Base-by-base conservation (phyloP, 2,329 filamentous ascomycete species). In the Calonectria hongkongensis region DNA sequence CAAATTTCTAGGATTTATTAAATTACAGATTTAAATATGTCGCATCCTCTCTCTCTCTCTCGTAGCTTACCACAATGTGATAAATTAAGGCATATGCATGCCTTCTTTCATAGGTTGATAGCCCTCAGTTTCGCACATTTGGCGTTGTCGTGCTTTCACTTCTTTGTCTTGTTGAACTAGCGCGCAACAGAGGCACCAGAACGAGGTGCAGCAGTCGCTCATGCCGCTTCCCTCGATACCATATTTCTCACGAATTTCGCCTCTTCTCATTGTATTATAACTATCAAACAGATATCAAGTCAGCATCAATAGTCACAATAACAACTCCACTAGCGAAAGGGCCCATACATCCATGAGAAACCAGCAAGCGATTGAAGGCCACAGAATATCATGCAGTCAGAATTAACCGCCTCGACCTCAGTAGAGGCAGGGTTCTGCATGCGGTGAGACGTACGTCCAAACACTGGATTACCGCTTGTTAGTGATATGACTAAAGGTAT, bases 151-250 rank as follows among this genome's bases (percentile, higher is more conserved):
- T 18, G 41, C 50, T 27, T 62, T 60, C 12, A 73, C 72, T 18
- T 73, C 68, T 0, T 62, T 73, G 10, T 73, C 68, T 7, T 73
- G 68, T 39, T 71, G 72, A 25, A 71, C 60, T 9, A 73, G 58
- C 1, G 64, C 72, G 48, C 72, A 73, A 43, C 72, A 73, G 18
- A 60, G 56, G 21, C 72, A 73, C 68, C 72, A 73, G 28, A 64
- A 73, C 0, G 68, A 71, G 13, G 64, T 36, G 16, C 72, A 73
- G 43, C 68, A 73, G 12, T 73, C 72, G 12, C 25, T 39, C 30
- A 54, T 60, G 3, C 63, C 68, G 47, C 72, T 73, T 9, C 72
- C 72, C 13, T 73, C 64, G 13, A 73, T 71, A 1, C 68, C 65
- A 30, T 62, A 68, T 21, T 62, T 64, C 21, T 73, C 68, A 2